Evolutionary conservation across 2,329 filamentous ascomycete species (phyloP).

Genomic region (Apiospora sp.): DNA sequence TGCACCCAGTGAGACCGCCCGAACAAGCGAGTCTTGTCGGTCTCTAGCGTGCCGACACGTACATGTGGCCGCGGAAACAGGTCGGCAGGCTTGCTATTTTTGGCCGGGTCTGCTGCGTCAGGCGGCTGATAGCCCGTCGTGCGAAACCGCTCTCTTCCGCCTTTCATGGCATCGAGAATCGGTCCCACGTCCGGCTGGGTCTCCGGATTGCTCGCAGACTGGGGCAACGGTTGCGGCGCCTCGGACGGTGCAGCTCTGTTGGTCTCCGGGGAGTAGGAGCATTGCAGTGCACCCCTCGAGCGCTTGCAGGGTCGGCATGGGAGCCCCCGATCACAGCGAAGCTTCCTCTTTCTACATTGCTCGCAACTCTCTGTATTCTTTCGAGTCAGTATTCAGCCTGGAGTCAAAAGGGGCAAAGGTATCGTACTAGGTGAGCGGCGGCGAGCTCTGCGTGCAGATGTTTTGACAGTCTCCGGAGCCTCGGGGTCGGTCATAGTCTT

Average conservation of each 20-base stretch:
- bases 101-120: not conserved
- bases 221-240: not conserved
- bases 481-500: not conserved
- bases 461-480: not conserved
- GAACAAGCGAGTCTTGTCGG: slow-evolving; percentile 2
- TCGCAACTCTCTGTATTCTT: slow-evolving; percentile 22
- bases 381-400: not conserved
- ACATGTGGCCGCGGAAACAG: not conserved
- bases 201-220: not conserved
- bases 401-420: not conserved
- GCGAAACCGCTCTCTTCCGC: not conserved
- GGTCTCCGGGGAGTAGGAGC: slow-evolving; percentile 13
- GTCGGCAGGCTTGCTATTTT: not conserved
- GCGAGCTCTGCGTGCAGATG: not conserved
- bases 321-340: slow-evolving; percentile 23
- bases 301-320: slow-evolving; percentile 24
- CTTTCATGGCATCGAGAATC: not conserved
- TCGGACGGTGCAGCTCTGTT: not conserved
- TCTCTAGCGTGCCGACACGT: not conserved
- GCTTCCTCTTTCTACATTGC: slow-evolving; percentile 24
- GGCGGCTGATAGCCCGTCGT: not conserved
- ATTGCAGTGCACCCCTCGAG: slow-evolving; percentile 19
- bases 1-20: not conserved
- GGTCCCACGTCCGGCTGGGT: not conserved
- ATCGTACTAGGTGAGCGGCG: slow-evolving; percentile 8